phyloP scores from a whole-genome alignment of 345 rosid genomes.

The Psidium friedrichsthalianum region DNA sequence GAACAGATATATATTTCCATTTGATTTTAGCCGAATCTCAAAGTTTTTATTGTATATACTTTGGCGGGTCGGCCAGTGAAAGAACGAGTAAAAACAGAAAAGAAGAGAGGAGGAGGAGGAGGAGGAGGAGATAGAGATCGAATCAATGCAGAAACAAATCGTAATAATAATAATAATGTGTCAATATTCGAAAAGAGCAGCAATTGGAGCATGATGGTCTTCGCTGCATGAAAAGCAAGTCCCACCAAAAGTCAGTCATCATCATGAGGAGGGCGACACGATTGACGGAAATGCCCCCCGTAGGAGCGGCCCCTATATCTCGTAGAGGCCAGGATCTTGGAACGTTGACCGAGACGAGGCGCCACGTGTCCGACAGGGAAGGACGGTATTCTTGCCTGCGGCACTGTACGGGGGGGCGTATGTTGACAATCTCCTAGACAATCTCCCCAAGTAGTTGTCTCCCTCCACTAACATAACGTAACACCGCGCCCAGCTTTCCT shows the following conservation, averaged over 20 bases:
- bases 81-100: background rate
- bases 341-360: background rate
- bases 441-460: background rate
- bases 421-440: too few species aligned
- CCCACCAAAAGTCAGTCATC: background rate
- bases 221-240: constrained; percentile 2
- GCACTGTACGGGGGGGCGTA: background rate
- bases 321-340: background rate
- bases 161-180: background rate
- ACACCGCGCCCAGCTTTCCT: too few species aligned
- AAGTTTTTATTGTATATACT: background rate
- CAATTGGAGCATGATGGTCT: background rate
- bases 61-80: background rate
- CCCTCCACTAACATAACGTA: background rate
- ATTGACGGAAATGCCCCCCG: background rate
- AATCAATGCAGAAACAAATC: background rate
- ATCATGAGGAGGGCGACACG: background rate
- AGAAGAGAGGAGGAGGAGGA: background rate
- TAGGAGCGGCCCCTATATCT: background rate
- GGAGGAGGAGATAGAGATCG: background rate
- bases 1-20: background rate
- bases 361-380: background rate
- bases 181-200: background rate
- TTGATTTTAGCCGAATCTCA: background rate
- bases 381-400: background rate